A percentile compares a stretch with the other conserved stretches of the same genome.
Evolutionary conservation across 2,329 filamentous ascomycete species (phyloP).

Genomic region (Exophiala phaeomuriformis): DNA sequence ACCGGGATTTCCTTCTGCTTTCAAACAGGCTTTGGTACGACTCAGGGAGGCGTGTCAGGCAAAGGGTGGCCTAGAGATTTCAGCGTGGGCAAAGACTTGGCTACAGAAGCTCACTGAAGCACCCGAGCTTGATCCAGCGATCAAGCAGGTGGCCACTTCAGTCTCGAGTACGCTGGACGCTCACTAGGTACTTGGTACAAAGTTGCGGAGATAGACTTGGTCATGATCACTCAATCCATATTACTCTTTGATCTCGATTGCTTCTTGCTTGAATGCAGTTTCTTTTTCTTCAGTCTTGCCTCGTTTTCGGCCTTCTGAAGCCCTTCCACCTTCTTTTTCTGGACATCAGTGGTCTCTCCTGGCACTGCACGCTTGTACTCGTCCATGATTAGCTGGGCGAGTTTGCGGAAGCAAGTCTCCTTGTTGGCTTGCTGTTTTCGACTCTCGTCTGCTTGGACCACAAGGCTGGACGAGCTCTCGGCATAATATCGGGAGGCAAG

Average conservation of each 20-base stretch:
- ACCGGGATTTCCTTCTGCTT: slow-evolving; percentile 63
- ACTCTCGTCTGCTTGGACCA: slow-evolving; percentile 58
- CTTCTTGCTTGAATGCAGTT: slow-evolving; percentile 57
- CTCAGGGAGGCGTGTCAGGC: slow-evolving; percentile 48
- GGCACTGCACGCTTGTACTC: slow-evolving; percentile 48
- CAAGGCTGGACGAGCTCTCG: slow-evolving; percentile 45
- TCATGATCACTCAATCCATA: slow-evolving; percentile 15
- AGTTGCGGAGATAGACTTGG: neutral
- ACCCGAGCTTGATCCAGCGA: slow-evolving; percentile 45
- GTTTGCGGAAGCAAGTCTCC: slow-evolving; percentile 51
- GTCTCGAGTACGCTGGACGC: slow-evolving; percentile 10
- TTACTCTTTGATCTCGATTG: slow-evolving; percentile 30
- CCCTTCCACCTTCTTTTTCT: slow-evolving; percentile 48
- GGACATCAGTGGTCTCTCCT: slow-evolving; percentile 53
- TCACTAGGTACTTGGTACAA: neutral
- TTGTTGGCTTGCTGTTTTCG: slow-evolving; percentile 56
- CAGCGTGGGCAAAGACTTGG: slow-evolving; percentile 41
- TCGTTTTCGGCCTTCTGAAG: slow-evolving; percentile 54
- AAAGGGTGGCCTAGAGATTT: slow-evolving; percentile 36
- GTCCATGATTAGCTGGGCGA: slow-evolving; percentile 48
- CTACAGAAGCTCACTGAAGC: slow-evolving; percentile 42
- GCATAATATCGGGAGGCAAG: slow-evolving; percentile 50
- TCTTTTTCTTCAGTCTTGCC: slow-evolving; percentile 51
- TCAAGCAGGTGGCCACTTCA: slow-evolving; percentile 46
- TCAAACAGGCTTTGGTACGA: slow-evolving; percentile 58